These are phyloP conservation scores for Schizosaccharomyces lindneri DNA, from an alignment of 805 yeast species.

Conservation along the genomic window DNA sequence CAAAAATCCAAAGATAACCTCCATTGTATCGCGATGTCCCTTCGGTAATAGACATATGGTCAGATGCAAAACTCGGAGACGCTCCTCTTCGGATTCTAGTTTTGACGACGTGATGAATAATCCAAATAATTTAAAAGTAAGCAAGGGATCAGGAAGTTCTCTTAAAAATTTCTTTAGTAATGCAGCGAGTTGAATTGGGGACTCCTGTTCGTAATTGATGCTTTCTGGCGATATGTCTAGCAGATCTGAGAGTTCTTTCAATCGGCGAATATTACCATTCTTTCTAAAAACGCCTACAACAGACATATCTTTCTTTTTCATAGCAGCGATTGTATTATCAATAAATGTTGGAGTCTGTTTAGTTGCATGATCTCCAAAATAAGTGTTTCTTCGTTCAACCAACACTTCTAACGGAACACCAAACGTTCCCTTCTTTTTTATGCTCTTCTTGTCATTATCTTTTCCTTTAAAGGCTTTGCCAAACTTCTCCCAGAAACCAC, in stretches of 20 bases:
- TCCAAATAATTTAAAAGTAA: conserved; percentile 51
- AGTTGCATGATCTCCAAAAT: conserved; percentile 60
- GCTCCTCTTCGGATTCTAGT: conserved; percentile 18
- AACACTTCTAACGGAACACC: conserved; percentile 52
- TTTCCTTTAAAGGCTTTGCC: conserved; percentile 16
- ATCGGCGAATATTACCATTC: conserved; percentile 75
- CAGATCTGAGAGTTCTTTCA: conserved; percentile 44
- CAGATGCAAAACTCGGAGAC: conserved; percentile 32
- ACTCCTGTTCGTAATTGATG: conserved; percentile 33
- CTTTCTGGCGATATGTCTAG: conserved; percentile 61
- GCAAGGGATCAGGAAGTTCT: conserved; percentile 75
- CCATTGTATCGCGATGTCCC: conserved; percentile 59
- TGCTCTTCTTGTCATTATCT: conserved; percentile 6
- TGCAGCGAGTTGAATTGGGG: conserved; percentile 82
- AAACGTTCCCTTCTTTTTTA: conserved; percentile 28
- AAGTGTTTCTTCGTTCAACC: conserved; percentile 49
- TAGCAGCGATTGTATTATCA: conserved; percentile 62
- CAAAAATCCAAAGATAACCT: conserved; percentile 62
- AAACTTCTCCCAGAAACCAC: conserved; percentile 24
- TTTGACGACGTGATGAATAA: conserved; percentile 28
- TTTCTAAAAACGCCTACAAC: conserved; percentile 87
- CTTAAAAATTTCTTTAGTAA: conserved; percentile 72
- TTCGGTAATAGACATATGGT: conserved; percentile 59
- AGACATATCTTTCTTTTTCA: conserved; percentile 60
- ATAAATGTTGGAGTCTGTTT: conserved; percentile 62